phyloP scores from a whole-genome alignment of 2,329 filamentous ascomycete species.

The Aspergillus thermomutatus region DNA sequence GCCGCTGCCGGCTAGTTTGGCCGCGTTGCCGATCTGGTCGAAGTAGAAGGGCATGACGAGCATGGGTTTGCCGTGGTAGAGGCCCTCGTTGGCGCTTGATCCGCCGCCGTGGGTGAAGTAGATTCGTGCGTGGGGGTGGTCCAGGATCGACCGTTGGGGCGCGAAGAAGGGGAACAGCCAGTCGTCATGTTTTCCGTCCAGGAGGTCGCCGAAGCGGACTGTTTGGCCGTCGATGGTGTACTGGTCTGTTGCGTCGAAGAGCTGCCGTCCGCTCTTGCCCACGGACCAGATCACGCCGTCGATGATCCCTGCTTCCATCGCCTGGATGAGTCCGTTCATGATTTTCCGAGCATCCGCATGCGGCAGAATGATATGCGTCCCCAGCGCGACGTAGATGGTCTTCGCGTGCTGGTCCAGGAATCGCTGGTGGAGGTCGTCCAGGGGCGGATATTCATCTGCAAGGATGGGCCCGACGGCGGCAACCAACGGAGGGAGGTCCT shows the following conservation, averaged over 20 bases:
- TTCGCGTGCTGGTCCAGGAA: conserved; percentile 33
- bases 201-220: conserved; percentile 20
- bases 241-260: conserved; percentile 6
- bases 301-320: conserved; percentile 18
- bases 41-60: conserved; percentile 40
- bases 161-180: conserved; percentile 37
- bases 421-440: conserved; percentile 21
- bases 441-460: conserved; percentile 29
- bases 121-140: conserved; percentile 24
- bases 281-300: conserved; percentile 43
- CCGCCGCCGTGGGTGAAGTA: conserved; percentile 45
- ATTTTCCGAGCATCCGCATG: conserved; percentile 30
- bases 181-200: conserved; percentile 26
- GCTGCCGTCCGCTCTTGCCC: conserved; percentile 17
- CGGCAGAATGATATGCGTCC: conserved; percentile 40
- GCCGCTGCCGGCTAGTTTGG: conserved; percentile 35
- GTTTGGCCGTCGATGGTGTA: not conserved
- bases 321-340: conserved; percentile 25
- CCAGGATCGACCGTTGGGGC: conserved; percentile 42
- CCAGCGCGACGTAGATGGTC: conserved; percentile 42
- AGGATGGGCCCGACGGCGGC: conserved; percentile 42
- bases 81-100: conserved; percentile 41
- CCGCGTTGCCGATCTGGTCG: conserved; percentile 42
- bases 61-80: conserved; percentile 40
- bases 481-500: conserved; percentile 42